Conservation (phyloP, 768 basidiomycete species). For the Gautieria morchelliformis region DNA sequence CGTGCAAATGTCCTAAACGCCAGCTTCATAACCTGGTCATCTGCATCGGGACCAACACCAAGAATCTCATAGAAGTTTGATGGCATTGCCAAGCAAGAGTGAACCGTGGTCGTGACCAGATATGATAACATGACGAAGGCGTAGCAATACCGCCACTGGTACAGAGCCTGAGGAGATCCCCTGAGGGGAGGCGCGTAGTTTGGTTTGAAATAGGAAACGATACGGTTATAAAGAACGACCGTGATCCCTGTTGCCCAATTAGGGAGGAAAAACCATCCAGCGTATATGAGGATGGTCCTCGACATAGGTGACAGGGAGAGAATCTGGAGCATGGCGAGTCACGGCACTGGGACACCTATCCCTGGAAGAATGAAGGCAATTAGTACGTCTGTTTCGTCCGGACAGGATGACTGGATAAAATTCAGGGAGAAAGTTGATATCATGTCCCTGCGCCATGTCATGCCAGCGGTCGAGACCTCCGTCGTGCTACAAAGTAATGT, state of each 20-base stretch:
- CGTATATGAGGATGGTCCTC: conserved; percentile 7
- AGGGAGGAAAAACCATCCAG: conserved; percentile 10
- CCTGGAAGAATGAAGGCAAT: not conserved
- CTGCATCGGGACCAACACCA: conserved; percentile 48
- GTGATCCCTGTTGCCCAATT: not conserved
- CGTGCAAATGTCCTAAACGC: conserved; percentile 72
- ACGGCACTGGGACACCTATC: not conserved
- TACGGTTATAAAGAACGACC: conserved; percentile 3
- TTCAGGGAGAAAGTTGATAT: not conserved
- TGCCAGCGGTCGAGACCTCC: not conserved
- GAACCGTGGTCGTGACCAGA: conserved; percentile 16
- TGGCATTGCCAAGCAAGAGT: conserved; percentile 38
- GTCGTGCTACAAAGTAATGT: not conserved
- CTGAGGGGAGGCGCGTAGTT: not conserved
- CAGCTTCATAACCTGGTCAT: conserved; percentile 55
- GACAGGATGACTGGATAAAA: not conserved
- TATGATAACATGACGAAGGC: conserved; percentile 15
- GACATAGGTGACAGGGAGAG: conserved; percentile 2
- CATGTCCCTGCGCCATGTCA: conserved; percentile 1
- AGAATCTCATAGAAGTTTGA: conserved; percentile 78
- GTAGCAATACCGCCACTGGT: conserved; percentile 11
- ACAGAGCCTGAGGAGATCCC: conserved; percentile 2
- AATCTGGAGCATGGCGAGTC: not conserved
- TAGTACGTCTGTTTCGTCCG: not conserved
- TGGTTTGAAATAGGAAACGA: not conserved